Evolutionary conservation across 306 rosid species (phyloP), one percentile per base, ranked within the genome.

Genomic region (Leucaena leucocephala): DNA sequence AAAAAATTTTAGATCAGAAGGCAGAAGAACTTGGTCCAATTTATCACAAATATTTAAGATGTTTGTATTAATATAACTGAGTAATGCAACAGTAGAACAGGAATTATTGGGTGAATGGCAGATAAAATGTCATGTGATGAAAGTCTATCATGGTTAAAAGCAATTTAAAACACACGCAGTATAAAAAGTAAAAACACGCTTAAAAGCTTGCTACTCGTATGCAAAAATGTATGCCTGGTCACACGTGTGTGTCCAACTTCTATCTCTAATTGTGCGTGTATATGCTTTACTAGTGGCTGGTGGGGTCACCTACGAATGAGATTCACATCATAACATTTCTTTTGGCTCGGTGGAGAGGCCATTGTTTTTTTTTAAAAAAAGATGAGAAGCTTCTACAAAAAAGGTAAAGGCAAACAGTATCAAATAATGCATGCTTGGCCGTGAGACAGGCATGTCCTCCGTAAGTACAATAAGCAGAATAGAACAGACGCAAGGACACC

Each of bases 281-380:
- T 61, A 71, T 79, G 77, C 81, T 87, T 87, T 80, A 61, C 81
- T 78, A 77, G 92, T 92, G 93, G 83, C 52, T 17, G 84, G 87
- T 34, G 87, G 91, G 93, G 89, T 87, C 88, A 50, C 82, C 70
- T 40, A 50, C 85, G 91, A 90, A 90, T 84, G 82, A 85, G 89
- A 93, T 93, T 90, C 97, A 89, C 71, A 68, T 80, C 85, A 75
- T 82, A 77, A 90, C 62, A 80, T 66, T 77, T 82, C 88, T 85
- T 87, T 88, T 81, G 83, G 82, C 77, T 61, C 79, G 84, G 89
- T 90, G 97, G 97, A 92, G 89, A 87, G 85, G 7, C 93, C 94
- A 90, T 86, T 55, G n/a, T n/a, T n/a, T n/a, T n/a, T n/a, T n/a
- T n/a, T n/a, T 54, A 7, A 6, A 6, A 52, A 54, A 78, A 65